Evolutionary conservation across 208 protist genomes (phyloP), one percentile per base, ranked within the genome.

Genomic region (Acanthamoeba healyi): DNA sequence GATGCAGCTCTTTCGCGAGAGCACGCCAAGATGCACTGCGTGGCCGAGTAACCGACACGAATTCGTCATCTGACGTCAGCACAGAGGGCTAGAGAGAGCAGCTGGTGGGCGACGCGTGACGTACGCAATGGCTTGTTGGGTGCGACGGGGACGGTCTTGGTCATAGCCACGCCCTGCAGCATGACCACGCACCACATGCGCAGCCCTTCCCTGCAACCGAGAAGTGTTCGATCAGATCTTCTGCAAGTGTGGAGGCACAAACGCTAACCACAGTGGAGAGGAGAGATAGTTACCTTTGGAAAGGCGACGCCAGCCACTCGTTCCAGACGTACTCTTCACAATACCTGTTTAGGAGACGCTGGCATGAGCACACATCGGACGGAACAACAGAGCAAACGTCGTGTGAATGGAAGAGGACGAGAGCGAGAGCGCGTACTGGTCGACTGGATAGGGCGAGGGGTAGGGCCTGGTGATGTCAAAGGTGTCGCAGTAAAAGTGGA

Each of bases 401-500:
- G n/a, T n/a, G n/a, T 81, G 44, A 61, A 9, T 7, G 29, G 22
- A 22, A 34, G 5, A 65, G 19, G 3, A 63, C 58, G n/a, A 89
- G 38, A 38, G 22, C 5, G 24, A 63, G 46, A 2, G 49, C 46
- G 6, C 49, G 32, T 93, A 92, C 58, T 94, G 70, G 7, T 95
- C 51, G 3, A 79, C 58, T 12, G 84, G 42, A 32, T 92, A 36
- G 38, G 38, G 63, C 10, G 95, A 97, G 14, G 97, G 97, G 29
- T 96, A 98, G 29, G 89, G 94, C 56, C 92, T 42, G 2, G 97
- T 97, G 15, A 98, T 36, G 74, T 98, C 96, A 51, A 94, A 96
- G 0, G 93, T 96, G 38, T 98, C 97, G 56, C 95, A 98, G 67
- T 97, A 98, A 36, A 95, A 98, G 82, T 98, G 97, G 17, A 95